phyloP scores from a whole-genome alignment of 176 grass and related monocot species.

The Carex kokanica region DNA sequence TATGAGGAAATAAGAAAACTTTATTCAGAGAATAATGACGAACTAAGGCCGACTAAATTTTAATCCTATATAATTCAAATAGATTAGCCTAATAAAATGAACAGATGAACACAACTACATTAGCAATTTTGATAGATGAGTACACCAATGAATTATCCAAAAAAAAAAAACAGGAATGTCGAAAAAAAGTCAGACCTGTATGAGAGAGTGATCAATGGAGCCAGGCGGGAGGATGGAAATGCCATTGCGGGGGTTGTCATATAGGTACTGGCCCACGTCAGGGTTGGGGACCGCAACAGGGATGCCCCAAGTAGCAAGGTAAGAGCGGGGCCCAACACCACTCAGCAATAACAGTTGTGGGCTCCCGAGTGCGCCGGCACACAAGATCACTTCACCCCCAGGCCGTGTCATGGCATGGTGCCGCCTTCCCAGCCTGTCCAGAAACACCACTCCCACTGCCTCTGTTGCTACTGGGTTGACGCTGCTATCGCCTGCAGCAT shows the following conservation, averaged over 20 bases:
- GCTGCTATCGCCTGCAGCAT: slow-evolving; percentile 31
- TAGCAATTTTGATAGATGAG: not conserved
- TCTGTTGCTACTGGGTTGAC: slow-evolving; percentile 26
- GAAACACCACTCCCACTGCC: slow-evolving; percentile 59
- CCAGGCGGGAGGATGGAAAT: slow-evolving; percentile 70
- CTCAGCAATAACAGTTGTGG: slow-evolving; percentile 72
- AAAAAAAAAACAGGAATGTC: too few species aligned
- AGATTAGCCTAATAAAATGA: not conserved
- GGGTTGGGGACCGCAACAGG: slow-evolving; percentile 47
- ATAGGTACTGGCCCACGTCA: slow-evolving; percentile 60
- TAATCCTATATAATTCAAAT: not conserved
- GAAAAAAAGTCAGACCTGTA: slow-evolving; percentile 36
- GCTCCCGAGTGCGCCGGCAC: slow-evolving; percentile 67
- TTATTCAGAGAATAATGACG: not conserved
- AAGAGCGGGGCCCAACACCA: slow-evolving; percentile 55
- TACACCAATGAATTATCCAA: not conserved
- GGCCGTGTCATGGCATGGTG: slow-evolving; percentile 57
- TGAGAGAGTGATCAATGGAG: slow-evolving; percentile 72
- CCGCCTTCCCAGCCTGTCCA: slow-evolving; percentile 53
- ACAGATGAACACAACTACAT: not conserved
- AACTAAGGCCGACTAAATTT: not conserved
- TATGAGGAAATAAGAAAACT: not conserved
- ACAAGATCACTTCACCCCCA: slow-evolving; percentile 79
- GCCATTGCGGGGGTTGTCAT: slow-evolving; percentile 83
- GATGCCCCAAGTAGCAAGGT: slow-evolving; percentile 61